These are phyloP conservation scores for Leccinum griseonigrum DNA, from an alignment of 1,284 basidiomycete genomes.

Conservation along the genomic window DNA sequence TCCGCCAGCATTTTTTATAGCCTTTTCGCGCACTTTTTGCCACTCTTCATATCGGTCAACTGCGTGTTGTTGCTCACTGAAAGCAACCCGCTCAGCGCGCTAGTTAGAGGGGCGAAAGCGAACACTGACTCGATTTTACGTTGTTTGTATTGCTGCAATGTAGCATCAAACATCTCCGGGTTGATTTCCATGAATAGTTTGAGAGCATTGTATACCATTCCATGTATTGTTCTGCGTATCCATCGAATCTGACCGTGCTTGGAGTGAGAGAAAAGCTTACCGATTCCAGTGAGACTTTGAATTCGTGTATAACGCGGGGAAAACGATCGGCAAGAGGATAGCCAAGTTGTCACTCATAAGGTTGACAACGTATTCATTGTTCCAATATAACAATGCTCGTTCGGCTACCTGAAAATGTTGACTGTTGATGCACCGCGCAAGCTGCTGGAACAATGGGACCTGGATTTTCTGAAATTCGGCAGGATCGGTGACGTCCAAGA, in stretches of 20 bases:
- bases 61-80: slow-evolving; percentile 81
- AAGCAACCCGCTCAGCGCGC: slow-evolving; percentile 11
- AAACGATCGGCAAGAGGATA: slow-evolving; percentile 92
- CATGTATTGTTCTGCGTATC: slow-evolving; percentile 85
- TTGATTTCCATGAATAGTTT: slow-evolving; percentile 99
- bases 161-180: slow-evolving; percentile 91
- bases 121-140: slow-evolving; percentile 74
- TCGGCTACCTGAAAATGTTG: slow-evolving; percentile 99
- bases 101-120: slow-evolving; percentile 5
- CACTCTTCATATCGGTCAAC: slow-evolving; percentile 81
- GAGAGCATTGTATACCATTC: slow-evolving; percentile 98
- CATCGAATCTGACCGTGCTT: slow-evolving; percentile 8
- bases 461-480: slow-evolving; percentile 97
- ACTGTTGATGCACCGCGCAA: slow-evolving; percentile 96
- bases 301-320: slow-evolving; percentile 96
- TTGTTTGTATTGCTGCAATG: slow-evolving; percentile 93
- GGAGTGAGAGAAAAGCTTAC: slow-evolving; percentile 46
- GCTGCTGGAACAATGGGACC: slow-evolving; percentile 90
- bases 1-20: slow-evolving; percentile 67
- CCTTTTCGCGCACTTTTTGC: slow-evolving; percentile 75
- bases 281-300: slow-evolving; percentile 99
- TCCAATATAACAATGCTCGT: slow-evolving; percentile 93
- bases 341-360: slow-evolving; percentile 97
- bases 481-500: slow-evolving; percentile 97
- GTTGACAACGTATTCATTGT: slow-evolving; percentile 99